A percentile compares a stretch with the other conserved stretches of the same genome.
These are phyloP conservation scores for Daldinia concentrica DNA, from an alignment of 495 filamentous ascomycete species.

Conservation along the genomic window DNA sequence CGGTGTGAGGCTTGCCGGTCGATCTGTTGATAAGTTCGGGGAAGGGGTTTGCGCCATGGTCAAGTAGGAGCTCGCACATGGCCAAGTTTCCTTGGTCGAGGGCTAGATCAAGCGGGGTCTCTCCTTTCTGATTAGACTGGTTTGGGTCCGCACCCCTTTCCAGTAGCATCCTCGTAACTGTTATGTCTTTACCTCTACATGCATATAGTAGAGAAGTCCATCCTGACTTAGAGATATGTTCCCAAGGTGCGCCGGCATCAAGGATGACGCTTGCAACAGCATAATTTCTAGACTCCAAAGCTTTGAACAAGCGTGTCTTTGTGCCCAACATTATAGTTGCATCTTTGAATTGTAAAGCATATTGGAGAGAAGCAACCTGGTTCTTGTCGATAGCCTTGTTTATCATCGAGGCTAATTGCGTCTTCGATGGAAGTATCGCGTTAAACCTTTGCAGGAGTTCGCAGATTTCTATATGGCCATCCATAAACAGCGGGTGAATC, in stretches of 20 bases:
- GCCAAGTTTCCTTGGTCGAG: neutral
- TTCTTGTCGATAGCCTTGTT: neutral
- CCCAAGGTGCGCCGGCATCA: constrained; percentile 11
- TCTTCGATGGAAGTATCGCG: neutral
- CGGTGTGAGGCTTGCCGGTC: neutral
- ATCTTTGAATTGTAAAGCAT: constrained; percentile 5
- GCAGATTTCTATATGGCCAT: neutral
- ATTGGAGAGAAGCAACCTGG: neutral
- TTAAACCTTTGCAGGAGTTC: neutral
- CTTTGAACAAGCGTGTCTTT: neutral
- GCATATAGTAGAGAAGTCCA: constrained; percentile 1
- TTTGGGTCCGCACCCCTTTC: neutral
- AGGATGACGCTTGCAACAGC: constrained; percentile 1
- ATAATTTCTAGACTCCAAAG: neutral
- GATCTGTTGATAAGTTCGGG: neutral
- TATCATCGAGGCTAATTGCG: constrained; percentile 1
- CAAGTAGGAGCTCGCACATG: constrained; percentile 5
- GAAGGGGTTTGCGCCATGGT: constrained; percentile 9
- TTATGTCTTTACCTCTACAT: neutral
- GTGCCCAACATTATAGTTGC: neutral
- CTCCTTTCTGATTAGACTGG: neutral
- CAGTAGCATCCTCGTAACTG: neutral
- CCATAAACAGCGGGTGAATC: constrained; percentile 1
- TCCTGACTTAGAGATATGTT: neutral
- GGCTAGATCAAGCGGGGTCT: neutral